These are phyloP conservation scores for Chalciporus sp. DNA, from an alignment of 1,284 basidiomycete genomes.

Conservation along the genomic window DNA sequence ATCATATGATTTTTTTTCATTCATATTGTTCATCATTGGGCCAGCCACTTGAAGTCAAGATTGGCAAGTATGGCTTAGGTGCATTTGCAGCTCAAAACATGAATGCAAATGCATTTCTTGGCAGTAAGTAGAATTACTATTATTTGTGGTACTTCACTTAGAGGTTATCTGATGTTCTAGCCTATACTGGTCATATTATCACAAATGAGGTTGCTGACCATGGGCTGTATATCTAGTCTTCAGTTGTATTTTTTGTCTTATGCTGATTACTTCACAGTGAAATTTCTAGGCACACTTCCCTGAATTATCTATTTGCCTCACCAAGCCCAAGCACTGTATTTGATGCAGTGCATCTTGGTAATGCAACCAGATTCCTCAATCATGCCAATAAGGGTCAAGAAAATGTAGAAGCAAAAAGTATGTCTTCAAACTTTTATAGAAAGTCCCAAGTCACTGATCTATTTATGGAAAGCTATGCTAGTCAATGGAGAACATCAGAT, in stretches of 20 bases:
- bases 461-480: conserved; percentile 30
- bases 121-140: conserved; percentile 38
- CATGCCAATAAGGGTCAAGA: conserved; percentile 35
- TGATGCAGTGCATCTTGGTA: conserved; percentile 54
- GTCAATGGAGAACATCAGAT: conserved; percentile 56
- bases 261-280: conserved; percentile 3
- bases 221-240: conserved; percentile 7
- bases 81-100: conserved; percentile 49
- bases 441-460: background rate
- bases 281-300: conserved; percentile 36
- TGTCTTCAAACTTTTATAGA: conserved; percentile 9
- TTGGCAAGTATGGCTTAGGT: conserved; percentile 51
- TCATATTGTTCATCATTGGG: background rate
- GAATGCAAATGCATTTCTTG: conserved; percentile 44
- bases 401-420: conserved; percentile 48
- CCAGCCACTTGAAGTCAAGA: conserved; percentile 42
- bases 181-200: conserved; percentile 62
- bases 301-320: conserved; percentile 51
- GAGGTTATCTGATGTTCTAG: conserved; percentile 33
- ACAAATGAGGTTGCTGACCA: conserved; percentile 38
- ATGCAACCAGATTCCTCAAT: conserved; percentile 59
- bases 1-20: background rate
- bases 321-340: conserved; percentile 22
- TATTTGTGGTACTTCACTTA: background rate
- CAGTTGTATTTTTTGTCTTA: background rate